phyloP scores from a whole-genome alignment of 768 basidiomycete genomes.

The Cystofilobasidium macerans region DNA sequence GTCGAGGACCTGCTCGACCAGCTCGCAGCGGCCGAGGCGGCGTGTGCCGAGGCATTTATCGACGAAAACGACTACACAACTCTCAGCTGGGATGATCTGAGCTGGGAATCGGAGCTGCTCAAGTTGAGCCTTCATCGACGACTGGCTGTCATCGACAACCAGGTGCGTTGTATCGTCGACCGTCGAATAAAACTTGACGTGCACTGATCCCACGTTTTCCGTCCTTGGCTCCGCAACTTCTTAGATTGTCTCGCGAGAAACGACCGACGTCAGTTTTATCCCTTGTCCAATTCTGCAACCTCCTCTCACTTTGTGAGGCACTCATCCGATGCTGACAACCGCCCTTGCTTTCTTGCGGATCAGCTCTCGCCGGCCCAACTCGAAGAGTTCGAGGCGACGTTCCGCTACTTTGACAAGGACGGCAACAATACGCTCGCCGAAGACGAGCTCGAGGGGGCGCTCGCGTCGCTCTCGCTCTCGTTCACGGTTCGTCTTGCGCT shows the following conservation, averaged over 20 bases:
- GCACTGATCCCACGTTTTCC: too few relatives aligned
- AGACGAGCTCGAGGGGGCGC: slow-evolving; percentile 82
- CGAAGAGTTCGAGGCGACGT: slow-evolving; percentile 92
- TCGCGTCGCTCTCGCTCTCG: slow-evolving; percentile 86
- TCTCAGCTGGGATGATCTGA: slow-evolving; percentile 75
- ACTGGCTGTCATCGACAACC: slow-evolving; percentile 92
- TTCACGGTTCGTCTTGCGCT: slow-evolving; percentile 46
- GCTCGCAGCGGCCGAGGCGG: slow-evolving; percentile 57
- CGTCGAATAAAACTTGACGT: background rate
- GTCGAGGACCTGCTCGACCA: slow-evolving; percentile 44
- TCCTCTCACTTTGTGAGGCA: background rate
- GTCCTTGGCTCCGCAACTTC: too few relatives aligned
- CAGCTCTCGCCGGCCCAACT: slow-evolving; percentile 78
- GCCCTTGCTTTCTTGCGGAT: background rate
- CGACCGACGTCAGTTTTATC: slow-evolving; percentile 51
- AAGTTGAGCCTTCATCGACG: slow-evolving; percentile 73
- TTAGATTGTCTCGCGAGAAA: slow-evolving; percentile 83
- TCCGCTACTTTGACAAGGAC: slow-evolving; percentile 93
- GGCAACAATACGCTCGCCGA: slow-evolving; percentile 74
- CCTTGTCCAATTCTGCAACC: background rate
- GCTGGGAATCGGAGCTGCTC: slow-evolving; percentile 76
- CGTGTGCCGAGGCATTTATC: slow-evolving; percentile 75
- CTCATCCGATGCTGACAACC: background rate
- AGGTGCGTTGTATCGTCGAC: slow-evolving; percentile 48
- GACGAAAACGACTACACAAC: slow-evolving; percentile 96